phyloP scores from a whole-genome alignment of 306 rosid genomes.

The Cicer pinnatifidum region DNA sequence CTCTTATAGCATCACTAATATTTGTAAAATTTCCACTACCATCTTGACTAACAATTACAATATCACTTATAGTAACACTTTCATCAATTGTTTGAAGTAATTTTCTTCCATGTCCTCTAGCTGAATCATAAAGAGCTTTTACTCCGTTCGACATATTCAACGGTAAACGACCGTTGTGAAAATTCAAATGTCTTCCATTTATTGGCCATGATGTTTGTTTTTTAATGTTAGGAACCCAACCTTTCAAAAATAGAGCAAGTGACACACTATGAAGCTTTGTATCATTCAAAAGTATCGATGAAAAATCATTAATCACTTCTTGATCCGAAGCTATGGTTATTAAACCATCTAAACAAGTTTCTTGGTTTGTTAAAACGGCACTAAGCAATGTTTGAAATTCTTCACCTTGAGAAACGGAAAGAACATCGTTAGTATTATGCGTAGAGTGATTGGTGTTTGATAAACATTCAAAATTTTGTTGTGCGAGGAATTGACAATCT shows the following conservation, averaged over 20 bases:
- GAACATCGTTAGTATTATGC: conserved; percentile 24
- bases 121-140: conserved; percentile 56
- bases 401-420: conserved; percentile 57
- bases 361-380: conserved; percentile 69
- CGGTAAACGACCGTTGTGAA: conserved; percentile 64
- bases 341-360: conserved; percentile 72
- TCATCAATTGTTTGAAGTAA: conserved; percentile 46
- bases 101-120: conserved; percentile 62
- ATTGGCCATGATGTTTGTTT: conserved; percentile 38
- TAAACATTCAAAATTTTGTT: conserved; percentile 60
- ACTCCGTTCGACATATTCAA: conserved; percentile 58
- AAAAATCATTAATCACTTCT: conserved; percentile 51
- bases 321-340: conserved; percentile 54
- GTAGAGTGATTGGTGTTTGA: conserved; percentile 42
- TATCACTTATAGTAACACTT: conserved; percentile 49
- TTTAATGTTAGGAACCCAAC: conserved; percentile 68
- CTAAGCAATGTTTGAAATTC: conserved; percentile 66
- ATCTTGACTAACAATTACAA: conserved; percentile 57
- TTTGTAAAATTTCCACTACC: conserved; percentile 53
- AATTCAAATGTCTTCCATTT: conserved; percentile 44
- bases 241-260: conserved; percentile 59
- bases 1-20: conserved; percentile 65
- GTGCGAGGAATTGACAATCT: conserved; percentile 68
- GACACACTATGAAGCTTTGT: conserved; percentile 72
- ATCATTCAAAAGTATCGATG: conserved; percentile 54